A percentile compares a stretch with the other conserved stretches of the same genome.
Evolutionary conservation across 345 rosid species (phyloP).

Genomic region (Eucalyptus melliodora): DNA sequence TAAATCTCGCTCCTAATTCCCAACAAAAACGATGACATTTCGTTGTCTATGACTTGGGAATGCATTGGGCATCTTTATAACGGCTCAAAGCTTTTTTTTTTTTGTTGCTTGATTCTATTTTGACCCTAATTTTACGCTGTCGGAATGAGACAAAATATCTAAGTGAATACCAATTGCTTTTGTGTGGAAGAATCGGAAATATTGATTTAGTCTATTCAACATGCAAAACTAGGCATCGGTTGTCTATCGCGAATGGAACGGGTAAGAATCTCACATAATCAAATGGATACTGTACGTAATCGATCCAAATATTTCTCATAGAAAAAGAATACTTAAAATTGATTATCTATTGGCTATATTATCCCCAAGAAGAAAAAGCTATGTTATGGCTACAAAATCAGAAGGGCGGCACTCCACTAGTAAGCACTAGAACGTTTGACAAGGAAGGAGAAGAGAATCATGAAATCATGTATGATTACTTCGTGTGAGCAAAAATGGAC

Average conservation of each 20-base stretch:
- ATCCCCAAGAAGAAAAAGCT: not conserved
- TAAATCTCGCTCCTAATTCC: not conserved
- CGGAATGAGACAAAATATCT: not conserved
- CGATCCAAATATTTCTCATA: not conserved
- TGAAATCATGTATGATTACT: not conserved
- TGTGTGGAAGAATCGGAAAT: not conserved
- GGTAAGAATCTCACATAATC: not conserved
- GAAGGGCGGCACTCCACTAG: not conserved
- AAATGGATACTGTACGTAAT: not conserved
- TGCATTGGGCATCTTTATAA: not conserved
- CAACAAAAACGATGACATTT: not conserved
- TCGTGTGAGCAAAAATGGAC: not conserved
- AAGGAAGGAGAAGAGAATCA: not conserved
- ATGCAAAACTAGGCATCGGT: rapidly evolving
- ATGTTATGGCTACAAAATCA: not conserved
- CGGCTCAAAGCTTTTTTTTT: not conserved
- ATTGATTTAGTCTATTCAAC: not conserved
- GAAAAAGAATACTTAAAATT: not conserved
- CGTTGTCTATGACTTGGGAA: too few species aligned
- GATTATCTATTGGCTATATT: not conserved
- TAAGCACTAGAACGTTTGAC: not conserved
- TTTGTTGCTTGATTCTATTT: not conserved
- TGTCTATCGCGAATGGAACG: not conserved
- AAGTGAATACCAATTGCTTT: not conserved
- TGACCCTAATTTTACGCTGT: not conserved